These are phyloP conservation scores for Lentinula sp. DNA, from an alignment of 768 basidiomycete genomes.

Conservation along the genomic window DNA sequence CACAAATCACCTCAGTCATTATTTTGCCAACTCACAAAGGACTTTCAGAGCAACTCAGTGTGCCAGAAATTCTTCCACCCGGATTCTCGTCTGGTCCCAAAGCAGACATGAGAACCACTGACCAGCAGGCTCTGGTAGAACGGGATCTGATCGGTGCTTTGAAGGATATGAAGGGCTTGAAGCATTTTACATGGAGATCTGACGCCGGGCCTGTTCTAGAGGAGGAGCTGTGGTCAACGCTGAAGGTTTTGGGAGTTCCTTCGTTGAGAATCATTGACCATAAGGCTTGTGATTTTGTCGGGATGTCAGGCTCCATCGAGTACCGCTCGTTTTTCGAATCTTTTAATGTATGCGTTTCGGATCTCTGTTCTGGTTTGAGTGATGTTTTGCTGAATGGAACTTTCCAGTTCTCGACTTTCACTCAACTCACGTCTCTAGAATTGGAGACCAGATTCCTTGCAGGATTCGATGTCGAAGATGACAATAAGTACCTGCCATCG, in stretches of 20 bases:
- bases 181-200: conserved; percentile 1
- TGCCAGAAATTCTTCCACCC: not conserved
- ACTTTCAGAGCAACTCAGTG: not conserved
- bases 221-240: not conserved
- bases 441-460: not conserved
- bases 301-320: not conserved
- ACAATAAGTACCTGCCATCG: not conserved
- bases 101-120: not conserved
- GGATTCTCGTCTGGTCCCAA: not conserved
- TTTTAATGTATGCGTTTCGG: not conserved
- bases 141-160: not conserved
- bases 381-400: not conserved
- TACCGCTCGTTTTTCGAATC: not conserved
- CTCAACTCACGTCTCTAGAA: not conserved
- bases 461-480: not conserved
- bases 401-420: not conserved
- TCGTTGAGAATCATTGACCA: not conserved
- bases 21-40: not conserved
- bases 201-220: not conserved
- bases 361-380: not conserved
- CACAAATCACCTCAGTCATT: not conserved
- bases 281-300: not conserved
- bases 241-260: not conserved
- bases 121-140: not conserved
- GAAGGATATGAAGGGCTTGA: not conserved